A percentile compares a stretch with the other conserved stretches of the same genome.
These are phyloP conservation scores for Plasmodium gaboni DNA, from an alignment of 169 alveolate species.

Conservation along the genomic window DNA sequence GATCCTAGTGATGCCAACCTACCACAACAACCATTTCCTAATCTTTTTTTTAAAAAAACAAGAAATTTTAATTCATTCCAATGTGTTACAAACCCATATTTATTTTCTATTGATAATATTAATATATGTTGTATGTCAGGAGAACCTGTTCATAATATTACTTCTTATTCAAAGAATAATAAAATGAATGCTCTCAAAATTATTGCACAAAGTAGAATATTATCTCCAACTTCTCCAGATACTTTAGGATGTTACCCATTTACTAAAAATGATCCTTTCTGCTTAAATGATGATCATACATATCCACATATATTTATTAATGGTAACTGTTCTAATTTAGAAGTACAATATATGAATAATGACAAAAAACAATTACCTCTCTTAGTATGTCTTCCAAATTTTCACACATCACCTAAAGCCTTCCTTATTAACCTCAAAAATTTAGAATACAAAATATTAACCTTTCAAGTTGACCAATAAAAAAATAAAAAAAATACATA, in stretches of 20 bases:
- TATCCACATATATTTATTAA: constrained; percentile 80
- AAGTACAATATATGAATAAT: constrained; percentile 27
- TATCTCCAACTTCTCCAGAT: constrained; percentile 86
- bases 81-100: constrained; percentile 81
- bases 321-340: constrained; percentile 71
- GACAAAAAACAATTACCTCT: constrained; percentile 30
- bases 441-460: constrained; percentile 37
- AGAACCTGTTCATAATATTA: constrained; percentile 80
- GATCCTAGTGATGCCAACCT: constrained; percentile 79
- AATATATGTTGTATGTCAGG: constrained; percentile 82
- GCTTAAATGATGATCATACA: constrained; percentile 60
- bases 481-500: no score
- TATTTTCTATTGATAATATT: constrained; percentile 78
- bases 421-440: constrained; percentile 42
- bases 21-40: constrained; percentile 84
- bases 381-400: constrained; percentile 60
- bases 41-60: constrained; percentile 69
- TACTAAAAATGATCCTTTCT: constrained; percentile 78
- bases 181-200: constrained; percentile 71
- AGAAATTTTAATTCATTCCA: constrained; percentile 59
- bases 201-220: constrained; percentile 78
- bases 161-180: constrained; percentile 55
- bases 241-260: constrained; percentile 83
- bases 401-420: constrained; percentile 40
- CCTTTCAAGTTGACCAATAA: constrained; percentile 17